Conservation (phyloP, 257 asterid species). For the Solanum infundibuliforme region DNA sequence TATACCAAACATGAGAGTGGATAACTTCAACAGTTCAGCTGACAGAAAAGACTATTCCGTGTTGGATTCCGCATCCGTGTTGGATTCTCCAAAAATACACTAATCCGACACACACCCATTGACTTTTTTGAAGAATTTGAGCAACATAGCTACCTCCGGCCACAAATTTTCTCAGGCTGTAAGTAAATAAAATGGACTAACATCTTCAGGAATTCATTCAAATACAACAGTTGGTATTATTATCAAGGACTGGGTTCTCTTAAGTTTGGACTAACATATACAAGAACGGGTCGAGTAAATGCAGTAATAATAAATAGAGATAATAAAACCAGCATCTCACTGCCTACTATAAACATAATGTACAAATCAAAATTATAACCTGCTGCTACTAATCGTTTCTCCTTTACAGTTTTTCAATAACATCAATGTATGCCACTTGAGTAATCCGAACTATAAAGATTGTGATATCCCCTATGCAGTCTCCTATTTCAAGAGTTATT, state of each 20-base stretch:
- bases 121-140: background rate
- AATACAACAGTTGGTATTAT: background rate
- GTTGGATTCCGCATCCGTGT: too few species aligned
- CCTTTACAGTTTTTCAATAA: background rate
- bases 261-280: background rate
- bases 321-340: constrained; percentile 3
- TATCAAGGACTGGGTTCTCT: background rate
- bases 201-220: background rate
- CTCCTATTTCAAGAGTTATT: constrained; percentile 11
- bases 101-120: background rate
- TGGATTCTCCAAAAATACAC: background rate
- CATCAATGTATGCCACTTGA: background rate
- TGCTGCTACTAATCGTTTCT: background rate
- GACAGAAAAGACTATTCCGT: background rate
- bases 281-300: background rate
- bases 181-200: background rate
- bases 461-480: background rate
- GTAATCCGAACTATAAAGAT: background rate
- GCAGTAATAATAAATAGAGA: background rate
- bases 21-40: background rate
- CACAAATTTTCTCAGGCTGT: background rate
- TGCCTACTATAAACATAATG: background rate
- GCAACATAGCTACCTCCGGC: background rate
- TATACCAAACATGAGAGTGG: background rate
- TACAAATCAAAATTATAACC: background rate